Conservation (phyloP, 164 flowering plant species). For the Magnolia officinalis region DNA sequence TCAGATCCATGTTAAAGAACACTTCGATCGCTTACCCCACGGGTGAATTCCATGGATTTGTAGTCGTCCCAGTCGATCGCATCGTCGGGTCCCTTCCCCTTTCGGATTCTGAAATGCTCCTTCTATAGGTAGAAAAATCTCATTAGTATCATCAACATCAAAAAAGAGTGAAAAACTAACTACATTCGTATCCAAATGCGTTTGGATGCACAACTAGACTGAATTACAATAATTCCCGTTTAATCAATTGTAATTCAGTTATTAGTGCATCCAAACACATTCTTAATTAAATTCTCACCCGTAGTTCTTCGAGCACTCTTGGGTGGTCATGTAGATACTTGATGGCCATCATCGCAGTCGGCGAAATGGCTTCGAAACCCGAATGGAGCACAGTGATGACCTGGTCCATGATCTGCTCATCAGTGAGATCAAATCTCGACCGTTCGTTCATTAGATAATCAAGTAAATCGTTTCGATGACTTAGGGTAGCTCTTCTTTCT, state of each 20-base stretch:
- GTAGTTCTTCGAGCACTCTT: constrained; percentile 49
- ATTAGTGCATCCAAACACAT: not conserved
- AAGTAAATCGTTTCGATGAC: constrained; percentile 44
- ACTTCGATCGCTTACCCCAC: constrained; percentile 33
- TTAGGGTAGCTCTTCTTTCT: constrained; percentile 46
- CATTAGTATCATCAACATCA: not conserved
- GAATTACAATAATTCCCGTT: not conserved
- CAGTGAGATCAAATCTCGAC: constrained; percentile 35
- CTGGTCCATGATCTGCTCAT: constrained; percentile 61
- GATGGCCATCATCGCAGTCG: constrained; percentile 71
- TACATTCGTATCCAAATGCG: no score
- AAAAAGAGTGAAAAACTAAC: not conserved
- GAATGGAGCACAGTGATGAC: constrained; percentile 60
- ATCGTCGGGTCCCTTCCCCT: constrained; percentile 33
- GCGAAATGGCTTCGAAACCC: constrained; percentile 70
- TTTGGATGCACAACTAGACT: no score
- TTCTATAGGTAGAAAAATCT: constrained; percentile 22
- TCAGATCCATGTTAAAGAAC: not conserved
- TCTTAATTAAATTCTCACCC: constrained; percentile 32
- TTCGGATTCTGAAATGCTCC: constrained; percentile 42
- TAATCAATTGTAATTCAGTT: not conserved
- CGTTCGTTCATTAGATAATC: constrained; percentile 35
- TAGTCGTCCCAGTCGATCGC: constrained; percentile 42
- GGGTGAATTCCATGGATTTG: constrained; percentile 50
- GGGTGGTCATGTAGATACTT: constrained; percentile 76